A percentile compares a stretch with the other conserved stretches of the same genome.
Conservation (phyloP, 306 rosid species). For the Erythrophleum fordii region DNA sequence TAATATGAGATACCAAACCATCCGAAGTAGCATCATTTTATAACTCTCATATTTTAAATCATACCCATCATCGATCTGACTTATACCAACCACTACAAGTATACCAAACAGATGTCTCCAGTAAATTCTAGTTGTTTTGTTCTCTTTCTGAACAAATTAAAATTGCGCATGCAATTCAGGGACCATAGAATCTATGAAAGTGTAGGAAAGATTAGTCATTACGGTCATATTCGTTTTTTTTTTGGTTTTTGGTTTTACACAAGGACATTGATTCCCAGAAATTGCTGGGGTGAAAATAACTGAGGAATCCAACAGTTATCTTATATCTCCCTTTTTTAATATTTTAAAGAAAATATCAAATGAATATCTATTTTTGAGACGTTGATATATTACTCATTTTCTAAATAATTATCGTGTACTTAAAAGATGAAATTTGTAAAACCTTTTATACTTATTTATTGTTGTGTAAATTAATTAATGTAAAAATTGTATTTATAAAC, state of each 20-base stretch:
- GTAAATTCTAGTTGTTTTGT: background rate
- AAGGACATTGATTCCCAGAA: background rate
- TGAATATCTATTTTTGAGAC: background rate
- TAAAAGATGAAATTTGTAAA: no score
- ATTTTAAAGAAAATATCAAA: no score
- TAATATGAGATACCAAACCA: no score
- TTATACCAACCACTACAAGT: background rate
- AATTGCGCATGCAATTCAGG: background rate
- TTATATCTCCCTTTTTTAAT: background rate
- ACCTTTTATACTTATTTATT: no score
- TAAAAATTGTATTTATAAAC: no score
- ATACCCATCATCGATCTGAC: background rate
- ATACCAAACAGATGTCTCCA: background rate
- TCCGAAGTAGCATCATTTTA: no score
- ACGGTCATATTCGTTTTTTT: background rate
- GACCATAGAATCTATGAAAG: background rate
- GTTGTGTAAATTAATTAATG: no score
- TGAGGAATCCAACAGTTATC: background rate
- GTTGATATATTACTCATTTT: no score
- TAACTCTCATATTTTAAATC: background rate
- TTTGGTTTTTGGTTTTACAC: background rate
- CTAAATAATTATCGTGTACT: no score
- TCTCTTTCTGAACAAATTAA: background rate
- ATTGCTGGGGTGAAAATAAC: background rate
- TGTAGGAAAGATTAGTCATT: background rate